Conservation (phyloP, 345 rosid species). For the Ceriops decandra region DNA sequence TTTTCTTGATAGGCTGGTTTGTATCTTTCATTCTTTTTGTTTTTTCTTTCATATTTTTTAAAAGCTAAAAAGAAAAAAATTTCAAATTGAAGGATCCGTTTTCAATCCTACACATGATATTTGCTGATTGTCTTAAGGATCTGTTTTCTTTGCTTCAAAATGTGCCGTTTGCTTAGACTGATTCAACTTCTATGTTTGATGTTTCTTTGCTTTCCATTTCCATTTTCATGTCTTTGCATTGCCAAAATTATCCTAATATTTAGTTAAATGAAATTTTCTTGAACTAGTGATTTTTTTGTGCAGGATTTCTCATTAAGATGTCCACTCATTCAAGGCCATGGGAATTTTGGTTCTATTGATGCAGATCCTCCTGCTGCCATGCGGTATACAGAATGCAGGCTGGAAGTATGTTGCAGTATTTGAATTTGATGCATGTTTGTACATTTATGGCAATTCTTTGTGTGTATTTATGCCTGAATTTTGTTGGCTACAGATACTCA, state of each 20-base stretch:
- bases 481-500: background rate
- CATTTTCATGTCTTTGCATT: background rate
- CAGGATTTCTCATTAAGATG: slow-evolving; percentile 85
- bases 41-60: too few relatives aligned
- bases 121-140: too few relatives aligned
- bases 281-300: slow-evolving; percentile 1
- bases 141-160: too few relatives aligned
- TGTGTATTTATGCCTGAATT: background rate
- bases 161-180: too few relatives aligned
- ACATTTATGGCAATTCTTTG: too few relatives aligned
- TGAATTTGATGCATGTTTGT: background rate
- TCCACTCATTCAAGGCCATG: slow-evolving; percentile 92
- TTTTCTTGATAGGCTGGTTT: too few relatives aligned
- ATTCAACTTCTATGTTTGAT: too few relatives aligned
- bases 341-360: slow-evolving; percentile 93
- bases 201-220: slow-evolving; percentile 1
- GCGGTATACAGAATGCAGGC: slow-evolving; percentile 98
- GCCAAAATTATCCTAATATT: background rate
- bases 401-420: slow-evolving; percentile 50
- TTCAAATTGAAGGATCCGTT: too few relatives aligned
- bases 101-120: too few relatives aligned
- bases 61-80: too few relatives aligned
- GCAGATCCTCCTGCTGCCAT: slow-evolving; percentile 99
- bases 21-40: too few relatives aligned
- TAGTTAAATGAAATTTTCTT: background rate